Evolutionary conservation across 78 protist genomes (phyloP).

Genomic region (Dictyostelium citrinum): DNA sequence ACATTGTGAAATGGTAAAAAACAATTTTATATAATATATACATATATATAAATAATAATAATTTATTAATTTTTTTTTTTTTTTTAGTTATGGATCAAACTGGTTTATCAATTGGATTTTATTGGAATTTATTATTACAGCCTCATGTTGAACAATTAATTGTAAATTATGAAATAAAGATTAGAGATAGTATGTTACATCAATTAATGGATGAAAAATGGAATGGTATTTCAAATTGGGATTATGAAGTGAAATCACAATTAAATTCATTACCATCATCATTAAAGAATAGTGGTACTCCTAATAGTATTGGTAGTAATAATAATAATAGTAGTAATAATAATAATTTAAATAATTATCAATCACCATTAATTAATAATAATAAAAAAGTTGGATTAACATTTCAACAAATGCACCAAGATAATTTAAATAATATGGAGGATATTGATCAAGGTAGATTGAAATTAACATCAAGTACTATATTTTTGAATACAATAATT

Average conservation of each 20-base stretch:
- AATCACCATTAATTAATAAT: conserved; percentile 10
- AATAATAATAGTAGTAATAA: neutral
- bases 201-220: conserved; percentile 50
- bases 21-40: neutral
- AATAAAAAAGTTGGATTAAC: neutral
- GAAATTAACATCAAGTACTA: conserved; percentile 47
- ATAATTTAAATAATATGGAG: neutral
- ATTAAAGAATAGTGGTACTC: neutral
- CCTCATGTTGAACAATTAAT: conserved; percentile 60
- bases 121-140: conserved; percentile 48
- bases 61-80: neutral
- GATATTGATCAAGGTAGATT: conserved; percentile 18
- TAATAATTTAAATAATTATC: neutral
- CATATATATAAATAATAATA: neutral
- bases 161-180: conserved; percentile 34
- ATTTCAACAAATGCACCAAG: neutral
- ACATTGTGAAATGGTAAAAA: conserved; percentile 65
- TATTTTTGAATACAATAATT: conserved; percentile 50
- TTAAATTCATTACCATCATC: neutral
- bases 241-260: conserved; percentile 12
- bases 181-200: conserved; percentile 25
- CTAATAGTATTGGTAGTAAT: neutral
- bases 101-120: conserved; percentile 41
- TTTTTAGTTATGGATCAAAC: conserved; percentile 47
- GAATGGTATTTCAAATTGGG: conserved; percentile 54